These are phyloP conservation scores for Corynascus novoguineensis DNA, from an alignment of 495 filamentous ascomycete genomes.

Conservation along the genomic window DNA sequence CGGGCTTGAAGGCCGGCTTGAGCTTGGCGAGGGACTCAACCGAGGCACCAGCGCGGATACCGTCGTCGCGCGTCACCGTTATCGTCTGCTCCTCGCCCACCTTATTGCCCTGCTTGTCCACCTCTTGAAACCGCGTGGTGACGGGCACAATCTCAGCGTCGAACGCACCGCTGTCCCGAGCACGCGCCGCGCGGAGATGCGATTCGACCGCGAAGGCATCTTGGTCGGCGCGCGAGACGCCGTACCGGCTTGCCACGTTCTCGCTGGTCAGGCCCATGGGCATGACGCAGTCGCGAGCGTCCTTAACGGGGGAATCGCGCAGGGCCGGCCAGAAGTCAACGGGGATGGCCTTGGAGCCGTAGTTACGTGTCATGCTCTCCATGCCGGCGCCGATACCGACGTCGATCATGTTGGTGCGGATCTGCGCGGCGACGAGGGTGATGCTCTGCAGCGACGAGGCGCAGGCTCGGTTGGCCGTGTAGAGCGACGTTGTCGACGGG, in stretches of 20 bases:
- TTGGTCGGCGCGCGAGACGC: conserved; percentile 67
- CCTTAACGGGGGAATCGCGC: conserved; percentile 55
- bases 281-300: conserved; percentile 84
- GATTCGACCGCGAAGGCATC: conserved; percentile 73
- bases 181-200: conserved; percentile 64
- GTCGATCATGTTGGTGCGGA: conserved; percentile 63
- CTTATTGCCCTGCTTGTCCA: conserved; percentile 55
- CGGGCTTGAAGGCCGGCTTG: conserved; percentile 74
- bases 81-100: conserved; percentile 44
- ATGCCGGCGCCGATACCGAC: conserved; percentile 85
- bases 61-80: conserved; percentile 70
- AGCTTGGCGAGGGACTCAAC: conserved; percentile 66
- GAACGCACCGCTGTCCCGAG: conserved; percentile 64
- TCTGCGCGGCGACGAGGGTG: conserved; percentile 62
- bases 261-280: conserved; percentile 90
- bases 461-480: conserved; percentile 86
- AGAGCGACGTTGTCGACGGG: conserved; percentile 63
- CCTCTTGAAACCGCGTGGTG: conserved; percentile 58
- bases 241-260: conserved; percentile 78
- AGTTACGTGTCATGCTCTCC: conserved; percentile 92
- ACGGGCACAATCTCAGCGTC: conserved; percentile 74
- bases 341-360: conserved; percentile 76
- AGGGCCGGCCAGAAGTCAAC: conserved; percentile 72
- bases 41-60: conserved; percentile 62
- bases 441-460: conserved; percentile 71